These are phyloP conservation scores for Hyaloscypha variabilis DNA, from an alignment of 495 filamentous ascomycete species.

Conservation along the genomic window DNA sequence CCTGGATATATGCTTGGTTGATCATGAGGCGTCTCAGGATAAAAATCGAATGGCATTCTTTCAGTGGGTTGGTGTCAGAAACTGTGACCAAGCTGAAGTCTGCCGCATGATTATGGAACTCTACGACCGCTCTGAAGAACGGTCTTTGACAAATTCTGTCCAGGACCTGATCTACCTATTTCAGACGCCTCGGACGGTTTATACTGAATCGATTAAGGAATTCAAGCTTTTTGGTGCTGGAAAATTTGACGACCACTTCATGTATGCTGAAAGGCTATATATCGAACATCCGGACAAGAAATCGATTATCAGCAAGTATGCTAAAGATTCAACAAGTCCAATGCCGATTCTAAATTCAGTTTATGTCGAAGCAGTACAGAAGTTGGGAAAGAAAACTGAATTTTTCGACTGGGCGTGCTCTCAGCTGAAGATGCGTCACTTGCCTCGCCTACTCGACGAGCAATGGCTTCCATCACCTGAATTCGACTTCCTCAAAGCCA, in stretches of 20 bases:
- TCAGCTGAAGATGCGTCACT: not conserved
- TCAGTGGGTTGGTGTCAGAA: not conserved
- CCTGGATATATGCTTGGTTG: not conserved
- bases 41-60: not conserved
- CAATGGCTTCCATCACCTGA: not conserved
- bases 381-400: not conserved
- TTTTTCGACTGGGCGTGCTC: not conserved
- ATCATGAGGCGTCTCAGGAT: not conserved
- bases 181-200: not conserved
- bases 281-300: no score
- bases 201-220: not conserved
- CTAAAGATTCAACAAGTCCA: no score
- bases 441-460: not conserved
- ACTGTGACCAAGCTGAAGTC: not conserved
- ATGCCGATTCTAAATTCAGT: no score
- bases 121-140: not conserved
- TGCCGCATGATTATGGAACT: not conserved
- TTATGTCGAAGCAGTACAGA: no score
- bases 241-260: not conserved
- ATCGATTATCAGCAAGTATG: no score
- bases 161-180: not conserved
- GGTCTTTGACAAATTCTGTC: not conserved
- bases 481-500: not conserved
- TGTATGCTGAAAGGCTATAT: not conserved
- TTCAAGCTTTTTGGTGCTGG: not conserved